Evolutionary conservation across 768 basidiomycete species (phyloP).

Genomic region (Tylopilus sp.): DNA sequence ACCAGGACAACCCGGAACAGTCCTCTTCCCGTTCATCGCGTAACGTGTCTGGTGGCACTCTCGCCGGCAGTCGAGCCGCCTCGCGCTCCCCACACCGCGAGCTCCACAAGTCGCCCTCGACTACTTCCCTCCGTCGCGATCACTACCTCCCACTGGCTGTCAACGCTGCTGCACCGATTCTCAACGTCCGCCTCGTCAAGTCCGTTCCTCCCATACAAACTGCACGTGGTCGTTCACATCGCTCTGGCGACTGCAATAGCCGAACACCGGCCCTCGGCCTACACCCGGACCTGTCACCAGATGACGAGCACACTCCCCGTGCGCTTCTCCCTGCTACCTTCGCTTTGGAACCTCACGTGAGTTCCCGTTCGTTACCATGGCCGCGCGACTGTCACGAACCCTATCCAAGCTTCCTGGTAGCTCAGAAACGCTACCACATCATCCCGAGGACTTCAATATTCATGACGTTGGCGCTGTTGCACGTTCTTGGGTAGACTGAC

Average conservation of each 20-base stretch:
- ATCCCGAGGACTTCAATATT: constrained; percentile 27
- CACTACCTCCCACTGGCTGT: constrained; percentile 8
- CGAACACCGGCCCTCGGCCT: neutral
- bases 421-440: constrained; percentile 11
- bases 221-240: constrained; percentile 24
- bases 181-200: constrained; percentile 27
- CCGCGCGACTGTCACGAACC: constrained; percentile 8
- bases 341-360: constrained; percentile 12
- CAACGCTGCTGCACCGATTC: constrained; percentile 7
- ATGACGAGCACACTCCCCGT: constrained; percentile 3
- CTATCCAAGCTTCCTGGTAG: constrained; percentile 10
- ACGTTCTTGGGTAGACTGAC: constrained; percentile 34
- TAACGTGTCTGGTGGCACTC: constrained; percentile 33
- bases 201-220: constrained; percentile 1
- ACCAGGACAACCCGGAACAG: constrained; percentile 12
- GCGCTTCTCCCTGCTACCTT: neutral
- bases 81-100: constrained; percentile 22
- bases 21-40: constrained; percentile 30
- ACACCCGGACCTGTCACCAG: neutral
- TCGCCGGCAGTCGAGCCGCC: constrained; percentile 14
- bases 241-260: constrained; percentile 10
- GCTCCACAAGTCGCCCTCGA: constrained; percentile 21
- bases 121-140: constrained; percentile 20
- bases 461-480: constrained; percentile 33
- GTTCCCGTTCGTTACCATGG: constrained; percentile 1